phyloP scores from a whole-genome alignment of 2,329 filamentous ascomycete genomes.

The Fragosphaeria purpurea region DNA sequence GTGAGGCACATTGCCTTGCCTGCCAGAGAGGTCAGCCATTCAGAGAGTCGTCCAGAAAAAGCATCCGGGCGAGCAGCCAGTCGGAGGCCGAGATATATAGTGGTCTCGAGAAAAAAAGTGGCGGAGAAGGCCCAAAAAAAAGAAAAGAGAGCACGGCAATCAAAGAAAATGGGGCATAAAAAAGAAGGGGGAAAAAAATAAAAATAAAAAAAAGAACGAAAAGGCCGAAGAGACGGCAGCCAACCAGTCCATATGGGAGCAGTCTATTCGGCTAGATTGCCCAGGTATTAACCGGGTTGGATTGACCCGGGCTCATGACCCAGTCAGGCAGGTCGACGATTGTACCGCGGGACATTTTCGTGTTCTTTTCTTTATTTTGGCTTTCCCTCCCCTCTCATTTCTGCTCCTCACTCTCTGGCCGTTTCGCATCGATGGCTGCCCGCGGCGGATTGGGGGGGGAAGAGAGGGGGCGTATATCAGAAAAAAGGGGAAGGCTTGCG shows the following conservation, averaged over 20 bases:
- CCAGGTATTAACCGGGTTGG: conserved; percentile 9
- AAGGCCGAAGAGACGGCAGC: neutral
- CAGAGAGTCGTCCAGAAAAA: neutral
- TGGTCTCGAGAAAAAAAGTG: neutral
- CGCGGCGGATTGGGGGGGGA: no score
- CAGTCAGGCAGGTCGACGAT: conserved; percentile 5
- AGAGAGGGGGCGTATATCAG: no score
- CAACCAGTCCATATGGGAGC: neutral
- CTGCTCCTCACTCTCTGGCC: no score
- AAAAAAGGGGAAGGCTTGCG: no score
- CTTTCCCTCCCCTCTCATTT: neutral
- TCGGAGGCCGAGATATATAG: conserved; percentile 6
- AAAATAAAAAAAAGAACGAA: neutral
- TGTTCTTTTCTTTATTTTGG: neutral
- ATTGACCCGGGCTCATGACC: conserved; percentile 10
- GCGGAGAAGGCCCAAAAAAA: neutral
- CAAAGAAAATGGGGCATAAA: neutral
- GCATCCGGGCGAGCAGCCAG: neutral
- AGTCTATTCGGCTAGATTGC: conserved; percentile 5
- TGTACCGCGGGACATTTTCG: conserved; percentile 1
- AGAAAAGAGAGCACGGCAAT: no score
- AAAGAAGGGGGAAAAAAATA: neutral
- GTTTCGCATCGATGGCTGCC: no score
- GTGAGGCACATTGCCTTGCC: no score
- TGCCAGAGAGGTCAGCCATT: no score